Evolutionary conservation across 768 basidiomycete species (phyloP).

Genomic region (Lentinus tigrinus): DNA sequence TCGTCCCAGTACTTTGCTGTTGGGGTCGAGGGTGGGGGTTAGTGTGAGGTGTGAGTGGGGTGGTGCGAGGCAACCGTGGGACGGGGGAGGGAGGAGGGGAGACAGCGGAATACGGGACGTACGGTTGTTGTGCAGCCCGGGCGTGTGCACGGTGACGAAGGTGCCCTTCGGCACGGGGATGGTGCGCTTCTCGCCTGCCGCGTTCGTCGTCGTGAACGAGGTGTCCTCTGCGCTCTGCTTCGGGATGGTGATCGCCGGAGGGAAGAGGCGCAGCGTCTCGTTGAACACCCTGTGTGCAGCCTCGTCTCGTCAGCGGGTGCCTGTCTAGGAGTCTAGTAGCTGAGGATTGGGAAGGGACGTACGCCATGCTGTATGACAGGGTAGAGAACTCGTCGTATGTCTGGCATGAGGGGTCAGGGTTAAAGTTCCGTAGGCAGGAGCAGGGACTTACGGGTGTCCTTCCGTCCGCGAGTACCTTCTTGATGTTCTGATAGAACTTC

Average conservation of each 20-base stretch:
- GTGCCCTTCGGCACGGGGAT: conserved; percentile 30
- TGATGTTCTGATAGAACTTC: conserved; percentile 33
- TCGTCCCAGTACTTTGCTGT: conserved; percentile 40
- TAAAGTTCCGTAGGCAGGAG: neutral
- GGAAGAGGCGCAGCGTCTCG: conserved; percentile 35
- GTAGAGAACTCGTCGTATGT: conserved; percentile 29
- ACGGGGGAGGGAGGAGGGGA: neutral
- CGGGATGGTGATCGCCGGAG: conserved; percentile 27
- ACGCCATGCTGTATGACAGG: conserved; percentile 26
- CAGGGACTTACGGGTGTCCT: conserved; percentile 25
- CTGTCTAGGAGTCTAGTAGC: neutral
- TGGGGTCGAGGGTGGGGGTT: neutral
- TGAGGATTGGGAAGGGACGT: conserved; percentile 8
- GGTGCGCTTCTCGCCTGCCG: conserved; percentile 24
- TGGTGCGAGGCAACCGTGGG: neutral
- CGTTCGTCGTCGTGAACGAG: conserved; percentile 24
- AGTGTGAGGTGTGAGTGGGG: neutral
- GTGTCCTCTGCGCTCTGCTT: conserved; percentile 30
- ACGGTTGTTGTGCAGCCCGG: conserved; percentile 37
- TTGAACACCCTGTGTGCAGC: conserved; percentile 27
- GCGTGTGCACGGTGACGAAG: conserved; percentile 24
- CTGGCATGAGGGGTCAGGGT: conserved; percentile 12
- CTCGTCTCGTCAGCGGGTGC: neutral
- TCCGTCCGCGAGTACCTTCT: conserved; percentile 25
- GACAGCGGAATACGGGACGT: conserved; percentile 10